Percentiles rank a stretch among this genome's conserved stretches.
phyloP scores from a whole-genome alignment of 1,139 yeast species.

The Kodamaea fungicola region DNA sequence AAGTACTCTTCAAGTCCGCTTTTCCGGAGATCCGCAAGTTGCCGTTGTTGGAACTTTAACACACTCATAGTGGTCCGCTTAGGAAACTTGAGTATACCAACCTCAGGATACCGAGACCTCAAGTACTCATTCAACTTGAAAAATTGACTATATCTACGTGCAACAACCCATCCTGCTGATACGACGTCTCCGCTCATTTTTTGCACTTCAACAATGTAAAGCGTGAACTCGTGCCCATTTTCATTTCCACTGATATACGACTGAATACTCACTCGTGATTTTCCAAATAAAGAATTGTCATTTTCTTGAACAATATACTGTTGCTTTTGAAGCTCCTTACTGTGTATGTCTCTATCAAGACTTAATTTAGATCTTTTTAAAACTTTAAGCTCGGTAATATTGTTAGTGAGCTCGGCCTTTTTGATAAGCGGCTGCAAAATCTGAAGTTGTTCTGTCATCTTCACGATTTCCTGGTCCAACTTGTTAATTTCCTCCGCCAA shows the following conservation, averaged over 20 bases:
- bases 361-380: conserved; percentile 63
- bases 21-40: conserved; percentile 65
- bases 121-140: conserved; percentile 67
- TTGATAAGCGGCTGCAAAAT: conserved; percentile 64
- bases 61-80: conserved; percentile 55
- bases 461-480: conserved; percentile 56
- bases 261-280: conserved; percentile 62
- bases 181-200: conserved; percentile 47
- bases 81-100: conserved; percentile 55
- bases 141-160: conserved; percentile 84
- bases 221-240: conserved; percentile 56
- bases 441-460: conserved; percentile 56
- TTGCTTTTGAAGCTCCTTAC: conserved; percentile 72
- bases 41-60: conserved; percentile 59
- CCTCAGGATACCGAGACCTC: conserved; percentile 49
- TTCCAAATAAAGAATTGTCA: conserved; percentile 73
- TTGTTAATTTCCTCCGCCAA: conserved; percentile 63
- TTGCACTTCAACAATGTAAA: conserved; percentile 76
- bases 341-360: conserved; percentile 63
- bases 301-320: conserved; percentile 82
- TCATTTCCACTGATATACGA: conserved; percentile 61
- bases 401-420: conserved; percentile 83
- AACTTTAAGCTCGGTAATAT: conserved; percentile 63
- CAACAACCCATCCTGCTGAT: conserved; percentile 84
- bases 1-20: conserved; percentile 61